A percentile compares a stretch with the other conserved stretches of the same genome.
Evolutionary conservation across 768 basidiomycete genomes (phyloP).

Genomic region (Leccinum barrowsii): DNA sequence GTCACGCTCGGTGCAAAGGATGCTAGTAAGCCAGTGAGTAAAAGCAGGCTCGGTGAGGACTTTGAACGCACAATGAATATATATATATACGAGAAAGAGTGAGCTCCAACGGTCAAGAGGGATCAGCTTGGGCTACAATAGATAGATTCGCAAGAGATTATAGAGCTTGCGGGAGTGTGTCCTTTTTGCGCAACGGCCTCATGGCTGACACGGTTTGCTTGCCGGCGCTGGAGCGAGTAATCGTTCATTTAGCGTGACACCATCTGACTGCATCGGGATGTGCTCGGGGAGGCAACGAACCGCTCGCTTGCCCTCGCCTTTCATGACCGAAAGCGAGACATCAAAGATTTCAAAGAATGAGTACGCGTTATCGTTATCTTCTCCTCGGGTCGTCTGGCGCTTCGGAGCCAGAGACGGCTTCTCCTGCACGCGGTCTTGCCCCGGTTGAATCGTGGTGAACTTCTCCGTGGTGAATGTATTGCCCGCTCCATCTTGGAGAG

Average conservation of each 20-base stretch:
- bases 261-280: too few relatives aligned
- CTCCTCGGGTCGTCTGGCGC: too few relatives aligned
- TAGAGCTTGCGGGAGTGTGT: conserved; percentile 18
- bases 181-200: conserved; percentile 24
- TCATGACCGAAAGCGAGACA: too few relatives aligned
- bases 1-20: conserved; percentile 10
- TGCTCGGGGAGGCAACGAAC: too few relatives aligned
- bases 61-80: conserved; percentile 20
- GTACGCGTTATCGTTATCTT: too few relatives aligned
- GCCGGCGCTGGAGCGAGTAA: conserved; percentile 28
- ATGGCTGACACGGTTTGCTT: conserved; percentile 33
- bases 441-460: too few relatives aligned
- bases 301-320: too few relatives aligned
- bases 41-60: conserved; percentile 2
- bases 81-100: conserved; percentile 20
- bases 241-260: conserved; percentile 13
- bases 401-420: too few relatives aligned
- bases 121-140: conserved; percentile 18
- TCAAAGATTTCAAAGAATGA: too few relatives aligned
- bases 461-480: too few relatives aligned
- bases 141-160: conserved; percentile 25
- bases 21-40: conserved; percentile 5
- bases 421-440: too few relatives aligned
- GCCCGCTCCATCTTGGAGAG: too few relatives aligned
- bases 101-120: conserved; percentile 23